Base-by-base conservation (phyloP, 2,329 filamentous ascomycete species). In the Ascochyta koolunga region DNA sequence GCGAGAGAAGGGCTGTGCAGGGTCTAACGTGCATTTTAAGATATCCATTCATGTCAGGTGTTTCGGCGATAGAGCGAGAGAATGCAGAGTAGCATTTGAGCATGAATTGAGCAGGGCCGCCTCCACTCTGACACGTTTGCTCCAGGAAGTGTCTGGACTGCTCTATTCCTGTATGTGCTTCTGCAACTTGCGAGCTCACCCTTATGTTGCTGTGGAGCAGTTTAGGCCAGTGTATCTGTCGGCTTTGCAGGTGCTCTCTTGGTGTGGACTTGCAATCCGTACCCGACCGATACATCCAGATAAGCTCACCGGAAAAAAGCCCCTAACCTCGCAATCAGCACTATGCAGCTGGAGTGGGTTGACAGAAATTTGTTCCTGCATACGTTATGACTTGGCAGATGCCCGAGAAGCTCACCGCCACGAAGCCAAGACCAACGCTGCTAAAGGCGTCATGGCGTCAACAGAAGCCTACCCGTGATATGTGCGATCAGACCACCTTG, bases 31-130 rank as follows among this genome's bases (percentile, higher is more conserved):
- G 50, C 46, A 50, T 52, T 46, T 44, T 48, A 35, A 54, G 57
- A 60, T 58, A 60, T 60, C 58, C 57, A 46, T 50, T 56, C 39
- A 45, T 50, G 38, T 50, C 35, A 38, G 40, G 52, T 43, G 43
- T 52, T 43, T 35, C 5, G 13, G 25, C n/a, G 6, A n/a, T 40
- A 31, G 41, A 35, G 22, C 33, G 39, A 41, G 25, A 25, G 16
- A n/a, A 21, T 6, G 6, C 29, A 31, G 18, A 16, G n/a, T 41
- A 41, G 39, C 25, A 41, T 41, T 29, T 21, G 11, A 41, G 39
- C 24, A 16, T 41, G 6, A 1, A 31, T 2, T 18, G 25, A 25
- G 39, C 39, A 31, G 15, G 8, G 15, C 16, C 13, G 22, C 39
- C 39, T 31, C 39, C 39, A 41, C 39, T 31, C 39, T 16, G 5